Conservation (phyloP, 2,329 filamentous ascomycete genomes). For the Alternaria brassicae region DNA sequence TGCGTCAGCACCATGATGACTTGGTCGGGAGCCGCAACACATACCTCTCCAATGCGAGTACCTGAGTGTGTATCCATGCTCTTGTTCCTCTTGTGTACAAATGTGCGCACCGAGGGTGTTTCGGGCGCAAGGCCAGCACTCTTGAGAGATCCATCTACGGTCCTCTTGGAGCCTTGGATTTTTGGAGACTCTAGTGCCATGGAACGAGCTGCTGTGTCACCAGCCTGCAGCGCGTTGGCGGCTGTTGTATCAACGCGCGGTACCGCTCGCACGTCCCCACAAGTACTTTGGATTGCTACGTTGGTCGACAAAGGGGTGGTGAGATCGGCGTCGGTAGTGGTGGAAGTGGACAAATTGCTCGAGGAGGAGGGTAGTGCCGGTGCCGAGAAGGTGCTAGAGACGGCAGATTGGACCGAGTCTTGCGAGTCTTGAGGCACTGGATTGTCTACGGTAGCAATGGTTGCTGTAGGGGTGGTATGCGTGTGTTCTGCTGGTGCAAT, state of each 20-base stretch:
- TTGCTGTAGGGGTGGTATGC: constrained; percentile 19
- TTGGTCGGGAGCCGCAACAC: constrained; percentile 34
- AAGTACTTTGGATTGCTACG: constrained; percentile 54
- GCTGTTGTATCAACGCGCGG: constrained; percentile 35
- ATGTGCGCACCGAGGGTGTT: constrained; percentile 23
- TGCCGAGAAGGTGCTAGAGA: constrained; percentile 45
- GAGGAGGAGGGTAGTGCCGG: constrained; percentile 42
- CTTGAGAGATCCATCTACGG: constrained; percentile 75
- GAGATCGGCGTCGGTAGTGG: constrained; percentile 15
- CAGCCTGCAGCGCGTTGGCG: constrained; percentile 36
- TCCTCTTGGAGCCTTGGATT: constrained; percentile 70
- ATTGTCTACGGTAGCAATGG: constrained; percentile 17
- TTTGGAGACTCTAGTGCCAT: constrained; percentile 52
- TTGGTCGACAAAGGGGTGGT: constrained; percentile 37
- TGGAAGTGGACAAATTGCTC: constrained; percentile 44
- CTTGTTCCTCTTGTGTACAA: constrained; percentile 72
- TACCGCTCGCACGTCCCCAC: constrained; percentile 26
- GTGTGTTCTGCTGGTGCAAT: constrained; percentile 28
- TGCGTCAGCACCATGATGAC: constrained; percentile 32
- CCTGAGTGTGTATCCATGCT: constrained; percentile 72
- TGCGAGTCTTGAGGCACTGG: constrained; percentile 39
- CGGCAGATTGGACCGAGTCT: constrained; percentile 43
- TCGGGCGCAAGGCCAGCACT: constrained; percentile 31
- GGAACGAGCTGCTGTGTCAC: constrained; percentile 49
- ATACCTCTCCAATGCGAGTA: constrained; percentile 76